phyloP scores from a whole-genome alignment of 805 yeast genomes.

The Lipomyces japonicus region DNA sequence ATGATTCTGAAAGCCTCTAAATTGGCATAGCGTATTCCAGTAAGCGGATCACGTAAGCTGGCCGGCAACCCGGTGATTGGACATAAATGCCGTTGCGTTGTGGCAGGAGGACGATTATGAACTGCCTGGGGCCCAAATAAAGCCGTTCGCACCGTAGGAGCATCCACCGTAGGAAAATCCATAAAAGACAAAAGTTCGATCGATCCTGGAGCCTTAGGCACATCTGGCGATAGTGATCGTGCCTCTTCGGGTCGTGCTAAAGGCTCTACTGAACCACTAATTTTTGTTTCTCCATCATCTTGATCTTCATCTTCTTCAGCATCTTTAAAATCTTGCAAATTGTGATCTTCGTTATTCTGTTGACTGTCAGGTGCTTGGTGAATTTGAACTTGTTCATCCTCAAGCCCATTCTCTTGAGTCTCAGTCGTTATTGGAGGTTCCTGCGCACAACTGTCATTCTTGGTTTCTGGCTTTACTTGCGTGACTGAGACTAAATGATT shows the following conservation, averaged over 20 bases:
- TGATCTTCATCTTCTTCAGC: conserved; percentile 11
- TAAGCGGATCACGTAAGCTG: conserved; percentile 79
- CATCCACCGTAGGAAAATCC: conserved; percentile 17
- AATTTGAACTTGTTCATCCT: background rate
- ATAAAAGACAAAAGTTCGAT: conserved; percentile 11
- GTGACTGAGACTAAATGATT: background rate
- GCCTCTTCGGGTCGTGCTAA: background rate
- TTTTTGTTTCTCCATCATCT: conserved; percentile 15
- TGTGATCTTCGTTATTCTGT: no score
- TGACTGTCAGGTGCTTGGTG: no score
- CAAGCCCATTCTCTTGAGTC: background rate
- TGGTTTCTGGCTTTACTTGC: conserved; percentile 1
- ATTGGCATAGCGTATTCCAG: conserved; percentile 81
- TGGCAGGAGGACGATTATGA: conserved; percentile 36
- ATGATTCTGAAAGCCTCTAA: conserved; percentile 75
- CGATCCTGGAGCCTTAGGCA: conserved; percentile 9
- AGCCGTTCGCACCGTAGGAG: conserved; percentile 37
- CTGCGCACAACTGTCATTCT: conserved; percentile 10
- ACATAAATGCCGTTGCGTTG: conserved; percentile 63
- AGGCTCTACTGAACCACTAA: background rate
- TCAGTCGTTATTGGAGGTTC: background rate
- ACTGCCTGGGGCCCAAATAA: conserved; percentile 58
- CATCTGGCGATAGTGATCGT: background rate
- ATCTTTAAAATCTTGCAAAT: conserved; percentile 4
- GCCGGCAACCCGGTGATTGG: conserved; percentile 75